Base-by-base conservation (phyloP, 1,284 basidiomycete species). In the Rhodotorula sp. region DNA sequence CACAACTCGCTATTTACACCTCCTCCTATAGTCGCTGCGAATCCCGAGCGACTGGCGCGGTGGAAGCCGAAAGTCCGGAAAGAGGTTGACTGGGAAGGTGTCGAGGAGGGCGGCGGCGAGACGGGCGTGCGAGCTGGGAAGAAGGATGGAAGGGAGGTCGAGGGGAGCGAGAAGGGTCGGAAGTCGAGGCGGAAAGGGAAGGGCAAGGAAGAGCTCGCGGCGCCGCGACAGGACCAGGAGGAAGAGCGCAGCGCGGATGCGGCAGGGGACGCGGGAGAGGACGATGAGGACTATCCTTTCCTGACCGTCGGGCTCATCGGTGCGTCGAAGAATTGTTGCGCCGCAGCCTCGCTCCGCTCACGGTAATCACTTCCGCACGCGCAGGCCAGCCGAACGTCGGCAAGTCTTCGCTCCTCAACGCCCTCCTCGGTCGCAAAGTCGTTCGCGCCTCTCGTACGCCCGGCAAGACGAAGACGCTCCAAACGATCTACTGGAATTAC, bases 321-420 rank as follows among this genome's bases (percentile, higher is more conserved):
- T 86, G 76, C 37, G 81, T 73, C 34, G 40, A 47, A 5, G 10
- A 5, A 57, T 6, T 59, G 22, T 56, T n/a, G 40, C 56, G 37
- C 26, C 52, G 26, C 50, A 22, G 52, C 11, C 50, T 20, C 20
- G 8, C 30, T 8, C 40, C 24, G 46, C 40, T 53, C n/a, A 24
- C 44, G 7, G 8, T 20, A 40, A 15, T 20, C 30, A 10, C 18
- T 15, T 37, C 34, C 34, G 34, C 11, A 37, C 54, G 24, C n/a
- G 6, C 71, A 90, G 90, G 91, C 16, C 92, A 95, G 77, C 93
- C 93, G 15, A 96, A 95, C 78, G 92, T 95, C 46, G 94, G 93
- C 37, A 97, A 97, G 79, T 92, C 90, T 0, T 92, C 90, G 1
- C 82, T 96, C 4, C 81, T 97, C 55, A 97, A 97, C 78, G 93